Evolutionary conservation across 2,329 filamentous ascomycete genomes (phyloP), one percentile per base, ranked within the genome.

Genomic region (Epichloe sp.): DNA sequence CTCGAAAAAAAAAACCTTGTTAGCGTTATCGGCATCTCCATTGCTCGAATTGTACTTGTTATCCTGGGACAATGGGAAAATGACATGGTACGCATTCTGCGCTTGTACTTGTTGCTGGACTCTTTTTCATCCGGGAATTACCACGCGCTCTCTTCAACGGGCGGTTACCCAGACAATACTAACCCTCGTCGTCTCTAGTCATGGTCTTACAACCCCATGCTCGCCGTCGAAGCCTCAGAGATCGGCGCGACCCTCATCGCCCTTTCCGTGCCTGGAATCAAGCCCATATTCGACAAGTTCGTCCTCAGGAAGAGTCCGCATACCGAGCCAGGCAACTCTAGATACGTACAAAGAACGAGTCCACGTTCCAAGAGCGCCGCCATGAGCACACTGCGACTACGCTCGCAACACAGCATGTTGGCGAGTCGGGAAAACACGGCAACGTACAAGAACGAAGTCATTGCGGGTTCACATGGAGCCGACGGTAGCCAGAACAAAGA

Each of bases 161-260:
- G 26, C 26, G 8, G 11, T 31, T 11, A 11, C 26, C 26, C 8
- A 11, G 3, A 31, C 26, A 31, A 11, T 31, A 11, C 26, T 31
- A 11, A 31, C 26, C 26, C 8, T 31, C 8, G 8, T 31, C 26
- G 26, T 26, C 10, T 37, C 4, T 42, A 52, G 60, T 75, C 72
- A 15, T 77, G 75, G 74, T 64, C 65, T 23, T 77, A 77, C 57
- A 70, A 74, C 49, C 70, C 73, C 0, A 69, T 76, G 63, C 60
- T 77, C 4, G 71, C 63, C 3, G 67, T 76, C 4, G 74, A 77
- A 58, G 70, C 70, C 3, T 68, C 74, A 2, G 74, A 77, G 41
- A 72, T 77, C 19, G 73, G 72, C 4, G 66, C 68, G 1, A 77
- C 75, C 0, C 57, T 77, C 23, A 70, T 76, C 40, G 72, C 74